Evolutionary conservation across 2,329 filamentous ascomycete genomes (phyloP).

Genomic region (Paraphoma sp.): DNA sequence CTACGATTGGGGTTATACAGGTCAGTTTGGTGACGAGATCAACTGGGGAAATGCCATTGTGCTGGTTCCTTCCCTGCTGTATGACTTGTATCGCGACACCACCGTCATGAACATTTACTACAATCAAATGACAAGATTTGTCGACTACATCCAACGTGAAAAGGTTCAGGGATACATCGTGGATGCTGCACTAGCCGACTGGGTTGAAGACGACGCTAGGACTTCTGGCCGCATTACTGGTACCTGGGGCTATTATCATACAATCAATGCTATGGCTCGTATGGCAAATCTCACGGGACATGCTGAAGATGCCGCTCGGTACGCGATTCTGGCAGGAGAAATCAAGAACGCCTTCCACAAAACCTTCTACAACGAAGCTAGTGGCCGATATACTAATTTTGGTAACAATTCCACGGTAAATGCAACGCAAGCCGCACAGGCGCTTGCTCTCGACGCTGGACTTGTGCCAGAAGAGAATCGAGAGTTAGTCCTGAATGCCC

Average conservation of each 20-base stretch:
- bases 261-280: constrained; percentile 3
- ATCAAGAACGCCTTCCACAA: background rate
- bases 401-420: background rate
- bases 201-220: constrained; percentile 1
- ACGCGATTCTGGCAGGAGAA: background rate
- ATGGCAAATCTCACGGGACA: constrained; percentile 1
- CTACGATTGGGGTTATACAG: constrained; percentile 1
- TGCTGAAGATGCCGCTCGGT: background rate
- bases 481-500: background rate
- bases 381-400: constrained; percentile 1
- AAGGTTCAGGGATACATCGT: constrained; percentile 1
- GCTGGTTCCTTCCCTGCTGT: constrained; percentile 1
- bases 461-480: constrained; percentile 1
- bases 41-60: constrained; percentile 4
- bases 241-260: constrained; percentile 4
- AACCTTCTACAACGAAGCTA: background rate
- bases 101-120: constrained; percentile 1
- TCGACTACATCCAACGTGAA: constrained; percentile 2
- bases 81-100: constrained; percentile 3
- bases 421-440: constrained; percentile 1
- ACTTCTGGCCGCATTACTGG: constrained; percentile 3
- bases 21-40: constrained; percentile 2
- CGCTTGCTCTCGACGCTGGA: constrained; percentile 2
- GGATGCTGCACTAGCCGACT: constrained; percentile 1
- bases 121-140: constrained; percentile 3